These are phyloP conservation scores for Phytophthora rubi DNA, from an alignment of 352 stramenopile species.

Conservation along the genomic window DNA sequence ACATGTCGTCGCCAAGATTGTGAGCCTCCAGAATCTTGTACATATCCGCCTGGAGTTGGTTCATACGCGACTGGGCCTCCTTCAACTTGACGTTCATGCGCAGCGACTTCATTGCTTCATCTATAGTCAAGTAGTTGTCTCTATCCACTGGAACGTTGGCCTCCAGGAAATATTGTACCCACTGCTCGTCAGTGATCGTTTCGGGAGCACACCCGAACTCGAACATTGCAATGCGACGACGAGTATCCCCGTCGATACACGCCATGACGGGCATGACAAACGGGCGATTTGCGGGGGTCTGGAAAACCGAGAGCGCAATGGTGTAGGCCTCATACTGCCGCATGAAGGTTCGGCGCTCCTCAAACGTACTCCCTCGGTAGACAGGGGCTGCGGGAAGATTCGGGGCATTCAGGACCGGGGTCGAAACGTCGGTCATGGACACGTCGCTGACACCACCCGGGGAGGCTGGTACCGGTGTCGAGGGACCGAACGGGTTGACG, in stretches of 20 bases:
- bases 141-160: slow-evolving; percentile 2
- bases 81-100: not conserved
- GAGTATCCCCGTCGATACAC: not conserved
- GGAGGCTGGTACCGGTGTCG: too few relatives aligned
- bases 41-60: slow-evolving; percentile 1
- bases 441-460: too few relatives aligned
- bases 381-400: too few relatives aligned
- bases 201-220: slow-evolving; percentile 2
- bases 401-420: too few relatives aligned
- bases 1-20: slow-evolving; percentile 12
- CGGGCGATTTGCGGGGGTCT: not conserved
- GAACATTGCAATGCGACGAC: slow-evolving; percentile 7
- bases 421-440: too few relatives aligned
- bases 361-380: too few relatives aligned
- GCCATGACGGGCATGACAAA: too few relatives aligned
- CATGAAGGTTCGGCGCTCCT: too few relatives aligned
- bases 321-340: not conserved
- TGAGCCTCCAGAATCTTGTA: slow-evolving; percentile 11
- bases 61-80: slow-evolving; percentile 5
- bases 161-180: slow-evolving; percentile 11
- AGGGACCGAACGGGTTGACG: not conserved
- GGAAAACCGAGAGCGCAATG: too few relatives aligned
- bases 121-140: slow-evolving; percentile 11
- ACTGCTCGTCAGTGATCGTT: slow-evolving; percentile 4
- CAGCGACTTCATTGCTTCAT: slow-evolving; percentile 7